Evolutionary conservation across 2,329 filamentous ascomycete genomes (phyloP).

Genomic region (Rutstroemia sp.): DNA sequence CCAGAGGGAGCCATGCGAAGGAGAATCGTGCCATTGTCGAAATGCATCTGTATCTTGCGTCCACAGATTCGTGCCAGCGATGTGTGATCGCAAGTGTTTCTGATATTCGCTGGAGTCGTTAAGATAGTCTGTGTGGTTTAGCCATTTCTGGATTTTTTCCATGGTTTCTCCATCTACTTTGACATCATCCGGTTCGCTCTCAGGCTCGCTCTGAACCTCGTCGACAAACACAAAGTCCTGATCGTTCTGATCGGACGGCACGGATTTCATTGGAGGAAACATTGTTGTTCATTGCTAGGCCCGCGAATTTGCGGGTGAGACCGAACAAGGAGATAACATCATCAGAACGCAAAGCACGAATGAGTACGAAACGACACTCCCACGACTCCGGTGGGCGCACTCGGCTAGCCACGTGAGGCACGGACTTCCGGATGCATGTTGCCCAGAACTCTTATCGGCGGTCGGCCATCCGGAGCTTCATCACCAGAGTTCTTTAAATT

Average conservation of each 20-base stretch:
- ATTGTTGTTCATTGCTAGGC: neutral
- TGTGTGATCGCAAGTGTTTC: conserved; percentile 15
- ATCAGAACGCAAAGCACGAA: too few species aligned
- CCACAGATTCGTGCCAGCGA: conserved; percentile 17
- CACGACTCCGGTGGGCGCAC: too few species aligned
- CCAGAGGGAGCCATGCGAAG: conserved; percentile 35
- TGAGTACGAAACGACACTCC: too few species aligned
- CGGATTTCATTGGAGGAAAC: neutral
- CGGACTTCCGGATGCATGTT: too few species aligned
- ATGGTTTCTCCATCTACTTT: neutral
- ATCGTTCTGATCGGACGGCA: neutral
- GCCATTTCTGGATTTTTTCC: conserved; percentile 5
- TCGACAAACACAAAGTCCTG: neutral
- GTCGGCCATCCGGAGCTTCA: too few species aligned
- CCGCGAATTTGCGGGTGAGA: neutral
- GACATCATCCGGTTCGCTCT: neutral
- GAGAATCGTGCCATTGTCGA: conserved; percentile 13
- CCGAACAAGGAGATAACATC: too few species aligned
- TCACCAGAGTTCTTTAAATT: too few species aligned
- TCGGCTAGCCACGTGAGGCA: too few species aligned
- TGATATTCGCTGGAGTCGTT: conserved; percentile 15
- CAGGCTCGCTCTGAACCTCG: neutral
- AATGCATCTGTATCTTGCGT: conserved; percentile 15
- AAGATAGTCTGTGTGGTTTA: conserved; percentile 17
- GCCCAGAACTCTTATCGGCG: too few species aligned